Evolutionary conservation across 176 grass and related monocot species (phyloP).

Genomic region (Oryza longistaminata): DNA sequence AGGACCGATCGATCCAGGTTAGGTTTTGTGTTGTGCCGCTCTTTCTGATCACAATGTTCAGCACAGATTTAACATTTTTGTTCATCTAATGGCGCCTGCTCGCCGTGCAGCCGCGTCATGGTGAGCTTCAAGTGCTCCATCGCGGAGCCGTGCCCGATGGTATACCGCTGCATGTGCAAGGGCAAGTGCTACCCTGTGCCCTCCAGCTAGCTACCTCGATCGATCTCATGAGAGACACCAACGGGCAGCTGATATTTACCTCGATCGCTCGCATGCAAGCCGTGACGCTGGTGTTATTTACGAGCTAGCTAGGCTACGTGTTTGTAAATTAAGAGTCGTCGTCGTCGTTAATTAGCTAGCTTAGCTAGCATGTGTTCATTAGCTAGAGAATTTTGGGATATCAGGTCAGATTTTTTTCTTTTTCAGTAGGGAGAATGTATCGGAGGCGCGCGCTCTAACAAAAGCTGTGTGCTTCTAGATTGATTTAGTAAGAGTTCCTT

Average conservation of each 20-base stretch:
- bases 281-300: not conserved
- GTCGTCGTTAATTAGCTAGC: not conserved
- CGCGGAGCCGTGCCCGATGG: slow-evolving; percentile 86
- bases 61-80: not conserved
- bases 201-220: slow-evolving; percentile 39
- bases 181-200: slow-evolving; percentile 81
- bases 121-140: slow-evolving; percentile 89
- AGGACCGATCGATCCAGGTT: slow-evolving; percentile 66
- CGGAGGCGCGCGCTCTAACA: not conserved
- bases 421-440: not conserved
- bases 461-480: not conserved
- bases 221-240: not conserved
- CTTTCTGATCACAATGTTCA: slow-evolving; percentile 6
- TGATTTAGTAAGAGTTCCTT: not conserved
- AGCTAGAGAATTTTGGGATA: not conserved
- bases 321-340: slow-evolving; percentile 1
- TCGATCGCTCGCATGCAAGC: not conserved
- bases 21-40: not conserved
- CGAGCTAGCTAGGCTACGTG: not conserved
- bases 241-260: not conserved
- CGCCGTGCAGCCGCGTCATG: slow-evolving; percentile 86
- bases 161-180: slow-evolving; percentile 91
- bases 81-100: slow-evolving; percentile 52
- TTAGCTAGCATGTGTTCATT: not conserved
- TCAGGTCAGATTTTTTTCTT: too few relatives aligned